phyloP scores from a whole-genome alignment of 805 yeast genomes.

The Schizosaccharomyces octosporus region DNA sequence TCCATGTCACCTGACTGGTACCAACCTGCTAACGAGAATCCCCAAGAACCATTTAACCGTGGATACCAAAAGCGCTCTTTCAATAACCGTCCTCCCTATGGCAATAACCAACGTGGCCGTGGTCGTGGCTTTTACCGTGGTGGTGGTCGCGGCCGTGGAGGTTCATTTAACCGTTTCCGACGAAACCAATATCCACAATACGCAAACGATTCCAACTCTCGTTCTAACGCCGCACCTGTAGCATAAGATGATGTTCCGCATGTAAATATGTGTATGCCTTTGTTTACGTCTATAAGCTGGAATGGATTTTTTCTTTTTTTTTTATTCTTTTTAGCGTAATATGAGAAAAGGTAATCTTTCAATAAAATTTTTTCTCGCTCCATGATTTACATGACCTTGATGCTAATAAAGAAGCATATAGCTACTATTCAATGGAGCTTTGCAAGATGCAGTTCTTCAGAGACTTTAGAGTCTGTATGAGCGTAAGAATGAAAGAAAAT shows the following conservation, averaged over 20 bases:
- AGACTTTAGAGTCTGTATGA: too few relatives aligned
- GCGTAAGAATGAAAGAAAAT: too few relatives aligned
- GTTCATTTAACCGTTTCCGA: background rate
- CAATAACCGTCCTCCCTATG: background rate
- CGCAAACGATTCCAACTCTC: background rate
- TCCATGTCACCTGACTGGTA: background rate
- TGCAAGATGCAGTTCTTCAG: too few relatives aligned
- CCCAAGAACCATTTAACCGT: background rate
- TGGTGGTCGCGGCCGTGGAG: conserved; percentile 1
- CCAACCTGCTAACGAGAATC: background rate
- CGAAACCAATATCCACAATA: background rate
- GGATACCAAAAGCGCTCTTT: background rate
- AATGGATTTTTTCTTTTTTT: background rate
- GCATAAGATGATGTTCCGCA: background rate
- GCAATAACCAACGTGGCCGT: background rate
- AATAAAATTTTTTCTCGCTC: too few relatives aligned
- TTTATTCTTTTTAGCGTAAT: background rate
- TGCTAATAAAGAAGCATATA: too few relatives aligned
- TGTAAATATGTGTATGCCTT: background rate
- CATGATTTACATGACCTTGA: too few relatives aligned
- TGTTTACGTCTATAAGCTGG: background rate
- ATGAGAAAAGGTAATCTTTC: too few relatives aligned
- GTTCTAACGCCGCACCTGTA: background rate
- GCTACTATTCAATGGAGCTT: too few relatives aligned
- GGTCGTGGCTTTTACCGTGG: background rate